These are phyloP conservation scores for Cutaneotrichosporon spelunceum DNA, from an alignment of 1,284 basidiomycete species.

Conservation along the genomic window DNA sequence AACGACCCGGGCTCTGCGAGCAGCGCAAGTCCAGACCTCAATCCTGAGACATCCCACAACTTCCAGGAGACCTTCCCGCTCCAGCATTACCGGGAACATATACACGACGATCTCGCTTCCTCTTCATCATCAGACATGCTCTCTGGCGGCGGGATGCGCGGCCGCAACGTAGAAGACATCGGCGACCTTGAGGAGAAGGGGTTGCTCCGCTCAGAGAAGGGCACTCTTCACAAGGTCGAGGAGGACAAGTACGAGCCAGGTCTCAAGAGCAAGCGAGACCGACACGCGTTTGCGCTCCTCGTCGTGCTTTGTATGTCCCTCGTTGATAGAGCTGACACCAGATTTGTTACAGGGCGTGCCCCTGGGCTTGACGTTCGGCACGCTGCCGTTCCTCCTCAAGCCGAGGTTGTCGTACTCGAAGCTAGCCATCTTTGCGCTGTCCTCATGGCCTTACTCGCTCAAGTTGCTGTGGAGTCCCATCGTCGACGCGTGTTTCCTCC, in stretches of 20 bases:
- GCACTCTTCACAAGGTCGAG: conserved; percentile 29
- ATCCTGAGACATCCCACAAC: neutral
- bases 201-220: conserved; percentile 23
- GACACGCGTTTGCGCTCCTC: conserved; percentile 77
- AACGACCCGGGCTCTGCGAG: neutral
- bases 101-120: neutral
- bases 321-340: conserved; percentile 55
- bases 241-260: conserved; percentile 30
- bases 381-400: conserved; percentile 92
- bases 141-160: conserved; percentile 23
- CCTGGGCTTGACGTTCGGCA: conserved; percentile 70
- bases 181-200: conserved; percentile 46
- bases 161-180: conserved; percentile 42
- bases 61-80: neutral
- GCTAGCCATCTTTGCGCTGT: conserved; percentile 88
- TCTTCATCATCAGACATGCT: conserved; percentile 16
- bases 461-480: conserved; percentile 98
- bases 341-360: conserved; percentile 80
- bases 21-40: neutral
- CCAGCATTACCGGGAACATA: neutral
- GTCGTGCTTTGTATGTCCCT: conserved; percentile 76
- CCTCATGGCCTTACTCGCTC: conserved; percentile 94
- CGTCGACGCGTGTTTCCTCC: conserved; percentile 85
- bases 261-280: conserved; percentile 57
- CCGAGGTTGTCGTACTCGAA: conserved; percentile 95